Evolutionary conservation across 257 asterid genomes (phyloP).

Genomic region (Solanum pimpinellifolium): DNA sequence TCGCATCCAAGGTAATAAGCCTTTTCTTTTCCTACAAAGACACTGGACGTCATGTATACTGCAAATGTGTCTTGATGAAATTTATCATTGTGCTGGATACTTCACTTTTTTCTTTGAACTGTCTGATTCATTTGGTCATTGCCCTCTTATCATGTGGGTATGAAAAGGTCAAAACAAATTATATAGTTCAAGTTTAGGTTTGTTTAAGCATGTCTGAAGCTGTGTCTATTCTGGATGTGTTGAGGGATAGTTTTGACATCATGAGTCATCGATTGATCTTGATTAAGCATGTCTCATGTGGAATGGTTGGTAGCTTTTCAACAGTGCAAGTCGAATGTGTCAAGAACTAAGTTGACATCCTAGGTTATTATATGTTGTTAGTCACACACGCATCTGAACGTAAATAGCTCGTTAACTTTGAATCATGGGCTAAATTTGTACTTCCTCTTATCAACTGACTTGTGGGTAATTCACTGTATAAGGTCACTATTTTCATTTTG

Average conservation of each 20-base stretch:
- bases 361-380: not conserved
- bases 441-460: not conserved
- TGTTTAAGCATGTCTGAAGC: not conserved
- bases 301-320: not conserved
- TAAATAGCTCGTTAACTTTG: not conserved
- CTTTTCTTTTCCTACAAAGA: not conserved
- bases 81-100: not conserved
- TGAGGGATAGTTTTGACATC: not conserved
- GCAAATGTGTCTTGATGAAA: not conserved
- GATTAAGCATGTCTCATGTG: not conserved
- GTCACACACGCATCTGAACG: not conserved
- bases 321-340: not conserved
- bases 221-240: not conserved
- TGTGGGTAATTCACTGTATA: not conserved
- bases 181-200: not conserved
- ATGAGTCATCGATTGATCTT: not conserved
- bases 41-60: not conserved
- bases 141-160: not conserved
- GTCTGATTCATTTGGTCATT: not conserved
- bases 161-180: not conserved
- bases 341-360: not conserved
- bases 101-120: not conserved
- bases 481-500: not conserved
- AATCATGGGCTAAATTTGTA: not conserved
- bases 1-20: conserved; percentile 54